phyloP scores from a whole-genome alignment of 169 alveolate species.

The Eimeria maxima region DNA sequence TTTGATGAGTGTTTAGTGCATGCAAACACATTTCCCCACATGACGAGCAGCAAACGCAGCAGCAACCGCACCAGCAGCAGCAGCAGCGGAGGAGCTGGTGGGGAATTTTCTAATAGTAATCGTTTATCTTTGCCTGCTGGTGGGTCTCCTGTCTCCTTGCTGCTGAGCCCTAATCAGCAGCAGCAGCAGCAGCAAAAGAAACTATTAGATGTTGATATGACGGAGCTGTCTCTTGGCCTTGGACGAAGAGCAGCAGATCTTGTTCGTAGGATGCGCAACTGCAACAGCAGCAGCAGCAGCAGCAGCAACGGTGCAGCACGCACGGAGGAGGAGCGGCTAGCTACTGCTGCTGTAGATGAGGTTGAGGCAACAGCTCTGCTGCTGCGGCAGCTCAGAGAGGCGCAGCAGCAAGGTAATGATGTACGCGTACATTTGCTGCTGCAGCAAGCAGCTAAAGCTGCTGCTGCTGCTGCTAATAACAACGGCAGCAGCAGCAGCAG shows the following conservation, averaged over 20 bases:
- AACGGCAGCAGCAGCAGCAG: neutral
- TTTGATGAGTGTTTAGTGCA: neutral
- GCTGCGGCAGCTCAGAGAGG: constrained; percentile 20
- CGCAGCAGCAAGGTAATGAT: neutral
- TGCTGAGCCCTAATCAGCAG: neutral
- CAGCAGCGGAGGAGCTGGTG: neutral
- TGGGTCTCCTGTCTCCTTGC: too few relatives aligned
- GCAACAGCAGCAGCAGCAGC: constrained; percentile 21
- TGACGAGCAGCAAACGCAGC: too few relatives aligned
- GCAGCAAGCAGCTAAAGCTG: constrained; percentile 46
- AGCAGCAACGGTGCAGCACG: neutral
- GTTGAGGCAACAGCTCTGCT: constrained; percentile 9
- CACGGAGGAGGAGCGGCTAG: neutral
- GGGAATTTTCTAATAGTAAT: too few relatives aligned
- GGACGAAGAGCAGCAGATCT: constrained; percentile 21
- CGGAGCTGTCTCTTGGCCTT: constrained; percentile 16
- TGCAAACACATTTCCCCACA: neutral
- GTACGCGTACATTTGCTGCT: neutral
- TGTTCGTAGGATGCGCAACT: neutral
- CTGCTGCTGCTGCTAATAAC: constrained; percentile 4
- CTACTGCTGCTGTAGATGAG: constrained; percentile 17
- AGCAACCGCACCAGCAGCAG: neutral
- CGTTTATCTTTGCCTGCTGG: constrained; percentile 15
- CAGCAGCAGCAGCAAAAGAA: neutral
- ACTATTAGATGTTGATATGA: neutral